Base-by-base conservation (phyloP, 495 filamentous ascomycete genomes). In the Aspergillus cavernicola region DNA sequence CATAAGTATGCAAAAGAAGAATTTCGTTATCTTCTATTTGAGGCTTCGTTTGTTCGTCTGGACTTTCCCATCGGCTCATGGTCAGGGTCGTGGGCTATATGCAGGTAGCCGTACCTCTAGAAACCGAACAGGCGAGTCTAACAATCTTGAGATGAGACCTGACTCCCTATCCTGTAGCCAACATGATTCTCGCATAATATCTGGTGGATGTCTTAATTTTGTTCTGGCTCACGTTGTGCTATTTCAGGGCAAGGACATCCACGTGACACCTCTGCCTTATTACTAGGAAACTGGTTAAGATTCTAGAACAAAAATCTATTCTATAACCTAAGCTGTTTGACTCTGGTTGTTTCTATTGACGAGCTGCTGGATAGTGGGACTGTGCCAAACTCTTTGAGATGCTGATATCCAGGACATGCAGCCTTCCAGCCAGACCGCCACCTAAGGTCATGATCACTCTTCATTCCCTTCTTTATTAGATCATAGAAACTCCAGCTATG, bases 191-290 rank as follows among this genome's bases (percentile, higher is more conserved):
- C n/a, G n/a, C n/a, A n/a, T n/a, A n/a, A n/a, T n/a, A n/a, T n/a
- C n/a, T n/a, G n/a, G n/a, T n/a, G n/a, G n/a, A n/a, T n/a, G n/a
- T n/a, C n/a, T n/a, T n/a, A n/a, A n/a, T n/a, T n/a, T n/a, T n/a
- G n/a, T n/a, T n/a, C n/a, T n/a, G n/a, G n/a, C n/a, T n/a, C n/a
- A n/a, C n/a, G n/a, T n/a, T n/a, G n/a, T n/a, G n/a, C n/a, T n/a
- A n/a, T n/a, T n/a, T 59, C 32, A 55, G 56, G 56, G 51, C 31
- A 59, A 38, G 42, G 29, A 32, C 3, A 31, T 36, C 33, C 56
- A 59, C 56, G 51, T 59, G 56, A 59, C 40, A 28, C 26, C 18
- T 22, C 7, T 1, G 10, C 12, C 47, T 39, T 48, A 4, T 20
- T 12, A 23, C 9, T 20, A 22, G 15, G 9, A 16, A n/a, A 11